phyloP scores from a whole-genome alignment of 306 rosid genomes.

The Cucumis melo region DNA sequence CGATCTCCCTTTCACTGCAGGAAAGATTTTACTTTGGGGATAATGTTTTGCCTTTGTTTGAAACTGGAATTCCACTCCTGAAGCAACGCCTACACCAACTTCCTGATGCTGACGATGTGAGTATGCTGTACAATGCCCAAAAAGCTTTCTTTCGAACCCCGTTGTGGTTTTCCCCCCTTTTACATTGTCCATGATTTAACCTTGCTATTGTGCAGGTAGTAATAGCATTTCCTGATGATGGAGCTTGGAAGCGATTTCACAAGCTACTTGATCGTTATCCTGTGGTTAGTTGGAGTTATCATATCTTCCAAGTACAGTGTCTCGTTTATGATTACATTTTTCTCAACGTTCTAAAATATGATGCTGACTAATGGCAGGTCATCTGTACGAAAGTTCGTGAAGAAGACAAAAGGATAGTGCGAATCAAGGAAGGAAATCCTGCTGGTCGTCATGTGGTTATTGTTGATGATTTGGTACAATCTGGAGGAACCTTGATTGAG shows the following conservation, averaged over 20 bases:
- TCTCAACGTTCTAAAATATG: neutral
- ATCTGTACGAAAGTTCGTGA: slow-evolving; percentile 90
- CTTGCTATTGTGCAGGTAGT: slow-evolving; percentile 47
- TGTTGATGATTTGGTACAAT: slow-evolving; percentile 97
- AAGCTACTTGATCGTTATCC: slow-evolving; percentile 68
- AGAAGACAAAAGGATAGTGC: slow-evolving; percentile 87
- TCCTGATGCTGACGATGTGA: slow-evolving; percentile 61
- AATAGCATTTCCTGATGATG: slow-evolving; percentile 94
- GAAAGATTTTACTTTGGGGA: slow-evolving; percentile 97
- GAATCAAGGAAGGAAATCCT: slow-evolving; percentile 85
- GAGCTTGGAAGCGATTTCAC: slow-evolving; percentile 99
- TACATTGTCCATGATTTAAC: slow-evolving; percentile 5
- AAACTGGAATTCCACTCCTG: slow-evolving; percentile 88
- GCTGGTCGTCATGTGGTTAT: slow-evolving; percentile 81
- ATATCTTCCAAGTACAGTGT: neutral
- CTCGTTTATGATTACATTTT: neutral
- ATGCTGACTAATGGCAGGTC: slow-evolving; percentile 37
- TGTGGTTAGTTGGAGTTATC: slow-evolving; percentile 31
- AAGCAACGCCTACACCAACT: slow-evolving; percentile 76
- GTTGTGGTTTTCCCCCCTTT: neutral
- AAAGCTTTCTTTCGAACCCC: neutral
- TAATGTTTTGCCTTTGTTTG: slow-evolving; percentile 90
- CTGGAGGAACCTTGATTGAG: slow-evolving; percentile 90
- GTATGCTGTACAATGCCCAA: slow-evolving; percentile 12
- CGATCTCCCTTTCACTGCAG: slow-evolving; percentile 22